Evolutionary conservation across 805 yeast species (phyloP).

Genomic region (Metschnikowia arizonensis): DNA sequence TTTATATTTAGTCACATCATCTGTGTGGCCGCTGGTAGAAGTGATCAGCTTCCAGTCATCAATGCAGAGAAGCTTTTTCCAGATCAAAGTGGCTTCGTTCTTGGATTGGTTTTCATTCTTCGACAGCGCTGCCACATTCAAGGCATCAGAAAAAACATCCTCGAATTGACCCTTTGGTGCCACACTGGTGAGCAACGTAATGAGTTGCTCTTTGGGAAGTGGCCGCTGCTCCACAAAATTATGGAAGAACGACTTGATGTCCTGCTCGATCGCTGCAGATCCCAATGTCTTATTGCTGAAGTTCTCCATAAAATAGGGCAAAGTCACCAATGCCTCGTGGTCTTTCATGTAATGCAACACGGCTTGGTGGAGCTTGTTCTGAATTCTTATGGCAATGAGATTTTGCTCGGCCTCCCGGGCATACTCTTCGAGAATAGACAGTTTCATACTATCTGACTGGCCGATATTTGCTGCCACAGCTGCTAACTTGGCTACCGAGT

Average conservation of each 20-base stretch:
- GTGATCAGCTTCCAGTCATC: constrained; percentile 50
- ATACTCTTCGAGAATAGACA: constrained; percentile 9
- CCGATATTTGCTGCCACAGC: constrained; percentile 40
- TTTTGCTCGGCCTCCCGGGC: constrained; percentile 44
- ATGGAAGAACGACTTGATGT: constrained; percentile 23
- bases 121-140: constrained; percentile 46
- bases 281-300: constrained; percentile 15
- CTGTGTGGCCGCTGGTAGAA: constrained; percentile 34
- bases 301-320: constrained; percentile 24
- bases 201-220: constrained; percentile 42
- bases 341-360: constrained; percentile 22
- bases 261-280: constrained; percentile 8
- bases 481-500: constrained; percentile 70
- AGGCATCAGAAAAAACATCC: constrained; percentile 38
- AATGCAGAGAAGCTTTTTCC: constrained; percentile 55
- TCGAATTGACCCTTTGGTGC: constrained; percentile 24
- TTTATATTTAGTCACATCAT: constrained; percentile 37
- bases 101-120: constrained; percentile 24
- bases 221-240: constrained; percentile 36
- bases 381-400: constrained; percentile 47
- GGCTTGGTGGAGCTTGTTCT: constrained; percentile 31
- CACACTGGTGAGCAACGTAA: constrained; percentile 49
- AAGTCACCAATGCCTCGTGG: constrained; percentile 24
- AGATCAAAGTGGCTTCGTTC: constrained; percentile 32
- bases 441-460: constrained; percentile 2